Conservation (phyloP, 176 grass and related monocot species). For the Elymus sibiricus region DNA sequence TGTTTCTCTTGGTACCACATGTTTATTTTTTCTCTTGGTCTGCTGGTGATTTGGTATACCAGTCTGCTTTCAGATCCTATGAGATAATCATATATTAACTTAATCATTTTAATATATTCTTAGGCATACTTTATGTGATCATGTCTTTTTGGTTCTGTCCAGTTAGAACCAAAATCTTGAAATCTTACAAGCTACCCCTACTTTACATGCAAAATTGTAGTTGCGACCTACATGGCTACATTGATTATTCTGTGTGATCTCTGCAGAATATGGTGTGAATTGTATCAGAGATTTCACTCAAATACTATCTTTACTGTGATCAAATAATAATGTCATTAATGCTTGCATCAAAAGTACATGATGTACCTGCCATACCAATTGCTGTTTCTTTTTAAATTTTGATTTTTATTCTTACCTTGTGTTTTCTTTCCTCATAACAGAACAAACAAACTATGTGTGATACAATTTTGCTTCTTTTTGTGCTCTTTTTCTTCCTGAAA, state of each 20-base stretch:
- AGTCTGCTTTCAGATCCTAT: not conserved
- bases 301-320: not conserved
- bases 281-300: not conserved
- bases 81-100: not conserved
- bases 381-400: not conserved
- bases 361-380: not conserved
- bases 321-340: not conserved
- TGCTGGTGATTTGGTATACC: not conserved
- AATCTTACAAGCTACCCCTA: not conserved
- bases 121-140: not conserved
- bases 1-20: not conserved
- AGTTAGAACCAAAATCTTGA: conserved; percentile 3
- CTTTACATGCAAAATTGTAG: not conserved
- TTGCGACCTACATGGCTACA: not conserved
- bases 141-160: conserved; percentile 1
- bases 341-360: not conserved
- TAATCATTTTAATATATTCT: not conserved
- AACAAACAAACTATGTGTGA: not conserved
- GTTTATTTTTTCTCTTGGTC: not conserved
- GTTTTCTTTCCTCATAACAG: not conserved
- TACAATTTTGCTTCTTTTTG: not conserved
- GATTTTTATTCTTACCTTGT: not conserved
- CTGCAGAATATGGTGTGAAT: not conserved
- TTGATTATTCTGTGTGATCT: not conserved
- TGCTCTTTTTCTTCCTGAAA: not conserved